Evolutionary conservation across 805 yeast genomes (phyloP).

Genomic region (Cyberlindnera bimundalis): DNA sequence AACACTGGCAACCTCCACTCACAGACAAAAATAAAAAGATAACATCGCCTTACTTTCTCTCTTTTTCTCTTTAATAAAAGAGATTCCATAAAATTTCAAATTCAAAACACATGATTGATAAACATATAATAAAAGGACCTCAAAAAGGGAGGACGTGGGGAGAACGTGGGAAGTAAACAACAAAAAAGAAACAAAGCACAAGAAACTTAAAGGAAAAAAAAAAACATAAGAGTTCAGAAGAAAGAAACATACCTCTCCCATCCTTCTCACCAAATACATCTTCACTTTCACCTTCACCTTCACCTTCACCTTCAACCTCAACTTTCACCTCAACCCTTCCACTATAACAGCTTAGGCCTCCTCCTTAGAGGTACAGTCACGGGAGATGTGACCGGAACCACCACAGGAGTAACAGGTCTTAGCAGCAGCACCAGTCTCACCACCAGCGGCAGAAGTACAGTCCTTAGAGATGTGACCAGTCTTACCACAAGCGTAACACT

Average conservation of each 20-base stretch:
- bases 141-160: background rate
- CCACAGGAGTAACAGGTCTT: conserved; percentile 45
- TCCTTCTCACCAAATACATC: conserved; percentile 2
- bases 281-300: background rate
- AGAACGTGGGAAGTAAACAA: background rate
- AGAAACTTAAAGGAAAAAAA: conserved; percentile 2
- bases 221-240: conserved; percentile 4
- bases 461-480: conserved; percentile 87
- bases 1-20: conserved; percentile 9
- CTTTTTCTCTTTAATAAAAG: no score
- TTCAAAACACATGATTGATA: conserved; percentile 1
- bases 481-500: conserved; percentile 92
- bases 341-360: background rate
- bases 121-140: background rate
- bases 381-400: conserved; percentile 80
- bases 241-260: conserved; percentile 6
- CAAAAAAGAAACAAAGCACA: background rate
- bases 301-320: background rate
- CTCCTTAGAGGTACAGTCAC: conserved; percentile 48
- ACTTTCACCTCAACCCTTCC: background rate
- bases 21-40: conserved; percentile 3
- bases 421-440: conserved; percentile 30
- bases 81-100: background rate
- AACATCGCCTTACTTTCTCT: no score
- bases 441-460: conserved; percentile 56